Conservation (phyloP, 2,329 filamentous ascomycete species). For the Pseudogymnoascus sp. region DNA sequence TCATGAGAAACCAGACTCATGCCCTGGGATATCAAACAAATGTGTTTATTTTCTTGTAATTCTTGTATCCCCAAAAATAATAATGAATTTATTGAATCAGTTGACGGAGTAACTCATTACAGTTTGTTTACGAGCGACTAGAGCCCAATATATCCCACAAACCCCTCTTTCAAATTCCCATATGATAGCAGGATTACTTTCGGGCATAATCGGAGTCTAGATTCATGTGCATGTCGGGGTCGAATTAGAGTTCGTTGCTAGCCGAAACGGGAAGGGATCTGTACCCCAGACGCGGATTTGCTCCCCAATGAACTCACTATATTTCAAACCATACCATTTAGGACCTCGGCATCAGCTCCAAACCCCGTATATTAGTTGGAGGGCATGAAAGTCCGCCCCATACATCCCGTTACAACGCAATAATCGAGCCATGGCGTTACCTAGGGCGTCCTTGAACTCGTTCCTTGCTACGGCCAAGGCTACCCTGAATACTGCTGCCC, state of each 20-base stretch:
- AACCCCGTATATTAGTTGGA: background rate
- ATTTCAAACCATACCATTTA: conserved; percentile 7
- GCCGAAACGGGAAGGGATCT: conserved; percentile 1
- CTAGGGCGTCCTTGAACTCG: conserved; percentile 35
- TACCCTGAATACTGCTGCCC: conserved; percentile 37
- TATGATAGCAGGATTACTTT: background rate
- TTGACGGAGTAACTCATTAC: background rate
- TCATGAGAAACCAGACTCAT: conserved; percentile 1
- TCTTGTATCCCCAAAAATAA: background rate
- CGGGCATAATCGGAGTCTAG: conserved; percentile 7
- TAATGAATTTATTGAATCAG: background rate
- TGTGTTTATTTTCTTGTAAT: background rate
- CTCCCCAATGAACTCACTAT: conserved; percentile 7
- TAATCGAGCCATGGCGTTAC: conserved; percentile 21
- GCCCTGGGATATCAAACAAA: background rate
- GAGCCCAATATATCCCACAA: conserved; percentile 4
- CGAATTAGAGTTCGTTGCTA: conserved; percentile 3
- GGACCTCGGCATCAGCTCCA: background rate
- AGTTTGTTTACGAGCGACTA: conserved; percentile 4
- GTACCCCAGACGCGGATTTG: conserved; percentile 3
- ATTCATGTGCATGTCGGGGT: conserved; percentile 2
- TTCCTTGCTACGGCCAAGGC: conserved; percentile 46
- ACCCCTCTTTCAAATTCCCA: conserved; percentile 4
- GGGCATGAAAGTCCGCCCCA: conserved; percentile 4
- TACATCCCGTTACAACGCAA: background rate